phyloP scores from a whole-genome alignment of 1,284 basidiomycete species.

The Schizophyllum commune region DNA sequence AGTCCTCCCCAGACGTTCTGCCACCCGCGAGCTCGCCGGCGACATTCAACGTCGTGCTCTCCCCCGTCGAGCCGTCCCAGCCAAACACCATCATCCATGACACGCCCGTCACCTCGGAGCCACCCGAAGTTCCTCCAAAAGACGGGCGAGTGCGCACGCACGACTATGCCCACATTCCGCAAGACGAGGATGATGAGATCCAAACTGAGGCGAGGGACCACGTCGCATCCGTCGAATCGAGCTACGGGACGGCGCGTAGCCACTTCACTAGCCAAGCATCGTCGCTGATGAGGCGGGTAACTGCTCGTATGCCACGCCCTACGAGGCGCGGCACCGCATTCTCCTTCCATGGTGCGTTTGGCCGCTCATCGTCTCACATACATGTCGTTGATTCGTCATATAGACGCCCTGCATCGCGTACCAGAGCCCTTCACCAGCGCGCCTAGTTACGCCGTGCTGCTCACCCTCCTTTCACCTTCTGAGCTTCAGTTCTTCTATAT shows the following conservation, averaged over 20 bases:
- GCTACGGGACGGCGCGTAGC: not conserved
- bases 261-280: not conserved
- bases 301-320: not conserved
- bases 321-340: not conserved
- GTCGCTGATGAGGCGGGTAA: not conserved
- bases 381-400: too few relatives aligned
- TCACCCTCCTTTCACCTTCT: constrained; percentile 45
- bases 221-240: not conserved
- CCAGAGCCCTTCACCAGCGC: not conserved
- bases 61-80: not conserved
- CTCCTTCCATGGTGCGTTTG: not conserved
- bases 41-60: not conserved
- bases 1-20: not conserved
- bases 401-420: too few relatives aligned
- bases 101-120: not conserved
- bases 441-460: constrained; percentile 17
- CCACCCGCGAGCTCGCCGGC: not conserved
- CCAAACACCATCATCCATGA: not conserved
- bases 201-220: not conserved
- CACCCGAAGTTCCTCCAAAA: not conserved
- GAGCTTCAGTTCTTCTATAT: constrained; percentile 70
- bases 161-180: not conserved
- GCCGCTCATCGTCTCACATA: too few relatives aligned
- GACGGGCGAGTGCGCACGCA: not conserved
- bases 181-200: not conserved